Evolutionary conservation across 768 basidiomycete genomes (phyloP).

Genomic region (Amanita molliuscula): DNA sequence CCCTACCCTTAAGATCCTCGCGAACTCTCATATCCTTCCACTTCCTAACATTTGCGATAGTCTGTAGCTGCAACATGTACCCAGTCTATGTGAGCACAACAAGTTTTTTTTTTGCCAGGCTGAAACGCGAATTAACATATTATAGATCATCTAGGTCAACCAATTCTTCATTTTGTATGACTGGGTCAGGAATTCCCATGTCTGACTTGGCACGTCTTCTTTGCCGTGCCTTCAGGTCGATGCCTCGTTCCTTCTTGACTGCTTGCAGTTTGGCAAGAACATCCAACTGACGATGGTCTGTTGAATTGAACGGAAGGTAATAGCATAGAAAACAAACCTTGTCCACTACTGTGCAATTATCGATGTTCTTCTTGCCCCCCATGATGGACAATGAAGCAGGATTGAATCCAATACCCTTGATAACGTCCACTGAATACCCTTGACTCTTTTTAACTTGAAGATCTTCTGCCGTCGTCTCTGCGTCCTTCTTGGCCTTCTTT

Average conservation of each 20-base stretch:
- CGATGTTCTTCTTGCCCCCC: conserved; percentile 16
- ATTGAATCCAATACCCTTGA: conserved; percentile 74
- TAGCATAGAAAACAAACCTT: conserved; percentile 36
- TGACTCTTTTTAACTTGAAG: conserved; percentile 9
- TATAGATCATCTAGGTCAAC: conserved; percentile 35
- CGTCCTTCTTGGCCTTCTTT: conserved; percentile 12
- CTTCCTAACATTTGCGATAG: too few species aligned
- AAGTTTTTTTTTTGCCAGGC: too few species aligned
- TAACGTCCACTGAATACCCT: conserved; percentile 49
- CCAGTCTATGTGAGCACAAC: too few species aligned
- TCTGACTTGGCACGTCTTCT: conserved; percentile 58
- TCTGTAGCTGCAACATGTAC: too few species aligned
- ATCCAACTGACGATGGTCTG: conserved; percentile 32
- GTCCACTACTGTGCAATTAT: conserved; percentile 29
- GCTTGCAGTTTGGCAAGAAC: conserved; percentile 41
- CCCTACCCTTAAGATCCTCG: too few species aligned
- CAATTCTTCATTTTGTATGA: conserved; percentile 19
- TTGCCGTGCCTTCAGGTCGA: conserved; percentile 52
- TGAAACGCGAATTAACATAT: too few species aligned
- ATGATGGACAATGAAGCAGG: conserved; percentile 50
- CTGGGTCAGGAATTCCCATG: conserved; percentile 27
- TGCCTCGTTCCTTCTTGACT: conserved; percentile 31
- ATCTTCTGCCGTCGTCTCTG: conserved; percentile 9
- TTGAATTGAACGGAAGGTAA: not conserved
- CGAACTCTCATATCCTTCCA: too few species aligned